These are phyloP conservation scores for Scheffersomyces coipomensis DNA, from an alignment of 805 yeast species.

Conservation along the genomic window DNA sequence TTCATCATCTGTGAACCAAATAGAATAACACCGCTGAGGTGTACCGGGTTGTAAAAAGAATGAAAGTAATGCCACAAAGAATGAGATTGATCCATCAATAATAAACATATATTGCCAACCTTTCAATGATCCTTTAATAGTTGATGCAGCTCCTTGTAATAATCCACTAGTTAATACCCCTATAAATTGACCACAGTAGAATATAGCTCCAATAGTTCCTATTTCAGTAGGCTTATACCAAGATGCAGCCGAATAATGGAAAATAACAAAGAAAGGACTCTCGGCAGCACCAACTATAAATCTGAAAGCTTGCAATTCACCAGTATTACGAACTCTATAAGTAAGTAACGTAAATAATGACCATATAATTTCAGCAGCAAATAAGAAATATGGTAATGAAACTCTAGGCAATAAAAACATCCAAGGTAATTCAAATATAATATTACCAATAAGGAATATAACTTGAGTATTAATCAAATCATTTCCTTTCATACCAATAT, in stretches of 20 bases:
- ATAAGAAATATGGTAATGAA: slow-evolving; percentile 54
- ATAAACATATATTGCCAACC: slow-evolving; percentile 81
- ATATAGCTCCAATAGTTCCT: slow-evolving; percentile 59
- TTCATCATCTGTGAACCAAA: slow-evolving; percentile 34
- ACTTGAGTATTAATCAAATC: slow-evolving; percentile 61
- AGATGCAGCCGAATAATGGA: slow-evolving; percentile 50
- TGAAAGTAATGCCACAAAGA: slow-evolving; percentile 57
- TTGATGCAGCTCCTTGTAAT: slow-evolving; percentile 56
- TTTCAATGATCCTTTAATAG: slow-evolving; percentile 43
- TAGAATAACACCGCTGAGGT: slow-evolving; percentile 44
- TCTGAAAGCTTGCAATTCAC: slow-evolving; percentile 58
- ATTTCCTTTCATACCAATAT: slow-evolving; percentile 56
- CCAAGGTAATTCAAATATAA: slow-evolving; percentile 63
- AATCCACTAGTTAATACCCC: slow-evolving; percentile 64
- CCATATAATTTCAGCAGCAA: slow-evolving; percentile 64
- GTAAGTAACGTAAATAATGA: slow-evolving; percentile 60
- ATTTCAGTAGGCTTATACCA: slow-evolving; percentile 40
- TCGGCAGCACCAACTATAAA: slow-evolving; percentile 71
- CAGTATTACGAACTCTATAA: slow-evolving; percentile 47
- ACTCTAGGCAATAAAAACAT: slow-evolving; percentile 55
- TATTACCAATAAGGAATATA: slow-evolving; percentile 57
- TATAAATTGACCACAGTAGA: slow-evolving; percentile 63
- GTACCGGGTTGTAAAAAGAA: slow-evolving; percentile 63
- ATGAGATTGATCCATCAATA: slow-evolving; percentile 59
- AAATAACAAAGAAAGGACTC: slow-evolving; percentile 48